Percentiles rank a stretch among this genome's conserved stretches.
Evolutionary conservation across 2,329 filamentous ascomycete species (phyloP).

Genomic region (Colletotrichum australisinense): DNA sequence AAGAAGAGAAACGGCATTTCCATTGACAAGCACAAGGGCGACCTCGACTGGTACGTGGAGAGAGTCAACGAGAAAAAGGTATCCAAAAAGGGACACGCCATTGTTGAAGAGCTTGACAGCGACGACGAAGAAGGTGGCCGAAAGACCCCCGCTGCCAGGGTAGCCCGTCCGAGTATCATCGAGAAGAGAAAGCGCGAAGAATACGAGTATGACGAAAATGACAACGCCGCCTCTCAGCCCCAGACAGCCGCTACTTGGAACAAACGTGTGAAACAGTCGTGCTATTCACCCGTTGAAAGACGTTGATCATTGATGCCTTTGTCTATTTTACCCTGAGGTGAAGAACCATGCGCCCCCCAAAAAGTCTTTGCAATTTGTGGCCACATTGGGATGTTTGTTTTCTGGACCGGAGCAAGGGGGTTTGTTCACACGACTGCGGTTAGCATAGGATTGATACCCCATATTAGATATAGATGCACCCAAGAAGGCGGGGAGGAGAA

Average conservation of each 20-base stretch:
- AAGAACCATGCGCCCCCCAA: background rate
- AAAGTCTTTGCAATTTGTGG: background rate
- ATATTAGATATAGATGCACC: background rate
- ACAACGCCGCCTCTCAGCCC: background rate
- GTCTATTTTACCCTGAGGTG: background rate
- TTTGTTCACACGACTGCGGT: background rate
- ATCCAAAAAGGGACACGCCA: constrained; percentile 27
- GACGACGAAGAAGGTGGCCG: background rate
- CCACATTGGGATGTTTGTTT: background rate
- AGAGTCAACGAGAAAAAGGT: constrained; percentile 34
- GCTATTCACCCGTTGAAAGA: background rate
- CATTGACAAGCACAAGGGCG: constrained; percentile 44
- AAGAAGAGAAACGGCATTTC: constrained; percentile 35
- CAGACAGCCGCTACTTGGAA: background rate
- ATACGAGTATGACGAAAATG: background rate
- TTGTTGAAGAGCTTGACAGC: background rate
- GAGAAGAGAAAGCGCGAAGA: background rate
- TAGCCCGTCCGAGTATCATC: background rate
- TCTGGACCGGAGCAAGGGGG: background rate
- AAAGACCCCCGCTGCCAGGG: background rate
- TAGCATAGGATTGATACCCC: background rate
- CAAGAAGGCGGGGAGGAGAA: background rate
- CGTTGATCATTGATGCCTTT: background rate
- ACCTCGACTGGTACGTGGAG: constrained; percentile 38
- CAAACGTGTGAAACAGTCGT: constrained; percentile 2